Base-by-base conservation (phyloP, 2,329 filamentous ascomycete genomes). In the Trichophyton benhamiae region DNA sequence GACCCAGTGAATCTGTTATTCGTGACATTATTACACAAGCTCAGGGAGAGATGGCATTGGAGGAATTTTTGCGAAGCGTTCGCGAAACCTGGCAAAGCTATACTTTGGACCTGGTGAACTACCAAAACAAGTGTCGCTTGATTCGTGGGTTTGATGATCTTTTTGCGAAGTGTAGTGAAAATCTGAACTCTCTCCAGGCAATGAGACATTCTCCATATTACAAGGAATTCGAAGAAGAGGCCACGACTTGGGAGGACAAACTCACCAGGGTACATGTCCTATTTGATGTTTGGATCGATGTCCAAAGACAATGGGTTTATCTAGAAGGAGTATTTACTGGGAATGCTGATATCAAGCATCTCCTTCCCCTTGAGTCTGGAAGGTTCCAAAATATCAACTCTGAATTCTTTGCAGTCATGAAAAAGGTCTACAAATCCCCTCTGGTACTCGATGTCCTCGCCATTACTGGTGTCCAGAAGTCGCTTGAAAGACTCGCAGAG, bases 291-390 rank as follows among this genome's bases (percentile, higher is more conserved):
- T 99, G 95, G 95, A 99, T 99, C 68, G 95, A 99, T 75, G 95
- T 99, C n/a, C 94, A 99, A 74, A 87, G 95, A 64, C 94, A 99
- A 77, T 99, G 94, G 94, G 94, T 99, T 6, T 99, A 99, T 73
- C 83, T 99, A 3, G 95, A 99, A 76, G 94, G 94, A 66, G 94
- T 99, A 38, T 99, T 99, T 72, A 96, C 92, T 0, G 94, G 94
- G 63, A 99, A 99, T 71, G 92, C 90, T 44, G 94, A 99, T 71
- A 99, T 99, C 79, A 99, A 97, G 76, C 92, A 97, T 73, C 80
- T 99, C 59, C 83, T 99, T 22, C 95, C 95, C 3, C 91, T 96
- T 65, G 94, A 99, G 72, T 96, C 94, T 0, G 91, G 90, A 9
- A 86, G 94, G 62, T 99, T 99, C 78, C 90, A 96, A 71, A 99